phyloP scores from a whole-genome alignment of 495 filamentous ascomycete species.

The Hypoxylon lenormandii region DNA sequence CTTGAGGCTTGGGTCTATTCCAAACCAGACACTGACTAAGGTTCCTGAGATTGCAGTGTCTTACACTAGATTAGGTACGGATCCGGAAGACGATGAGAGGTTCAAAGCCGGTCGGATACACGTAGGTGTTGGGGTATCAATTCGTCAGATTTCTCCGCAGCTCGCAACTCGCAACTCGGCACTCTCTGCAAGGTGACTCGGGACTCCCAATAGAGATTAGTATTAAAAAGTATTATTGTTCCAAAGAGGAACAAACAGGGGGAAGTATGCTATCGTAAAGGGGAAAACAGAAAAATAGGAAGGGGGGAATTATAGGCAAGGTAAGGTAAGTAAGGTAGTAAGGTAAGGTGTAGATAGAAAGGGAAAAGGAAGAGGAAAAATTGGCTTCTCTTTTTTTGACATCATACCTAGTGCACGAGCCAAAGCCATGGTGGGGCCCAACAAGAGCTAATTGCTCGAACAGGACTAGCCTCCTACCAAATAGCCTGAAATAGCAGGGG shows the following conservation, averaged over 20 bases:
- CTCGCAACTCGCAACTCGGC: too few relatives aligned
- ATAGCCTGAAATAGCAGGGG: constrained; percentile 29
- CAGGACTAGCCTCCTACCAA: constrained; percentile 29
- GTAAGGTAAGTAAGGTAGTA: too few relatives aligned
- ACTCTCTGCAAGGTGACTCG: too few relatives aligned
- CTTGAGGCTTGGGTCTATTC: constrained; percentile 16
- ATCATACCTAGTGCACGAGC: constrained; percentile 21
- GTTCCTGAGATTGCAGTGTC: constrained; percentile 36
- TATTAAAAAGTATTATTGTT: constrained; percentile 6
- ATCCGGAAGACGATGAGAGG: constrained; percentile 31
- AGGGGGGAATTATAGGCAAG: background rate
- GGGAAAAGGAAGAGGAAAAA: constrained; percentile 18
- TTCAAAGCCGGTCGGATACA: constrained; percentile 33
- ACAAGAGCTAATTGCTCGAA: constrained; percentile 18
- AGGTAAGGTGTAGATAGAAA: background rate
- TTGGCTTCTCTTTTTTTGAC: constrained; percentile 5
- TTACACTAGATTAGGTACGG: constrained; percentile 28
- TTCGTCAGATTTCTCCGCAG: constrained; percentile 1
- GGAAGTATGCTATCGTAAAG: background rate
- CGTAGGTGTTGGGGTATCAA: background rate
- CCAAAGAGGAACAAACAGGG: background rate
- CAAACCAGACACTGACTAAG: constrained; percentile 17
- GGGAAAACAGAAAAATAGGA: background rate
- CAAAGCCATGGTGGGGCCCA: constrained; percentile 27
- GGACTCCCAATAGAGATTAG: background rate